Percentiles rank a stretch among this genome's conserved stretches.
phyloP scores from a whole-genome alignment of 2,329 filamentous ascomycete species.

The Colletotrichum endophyticum region DNA sequence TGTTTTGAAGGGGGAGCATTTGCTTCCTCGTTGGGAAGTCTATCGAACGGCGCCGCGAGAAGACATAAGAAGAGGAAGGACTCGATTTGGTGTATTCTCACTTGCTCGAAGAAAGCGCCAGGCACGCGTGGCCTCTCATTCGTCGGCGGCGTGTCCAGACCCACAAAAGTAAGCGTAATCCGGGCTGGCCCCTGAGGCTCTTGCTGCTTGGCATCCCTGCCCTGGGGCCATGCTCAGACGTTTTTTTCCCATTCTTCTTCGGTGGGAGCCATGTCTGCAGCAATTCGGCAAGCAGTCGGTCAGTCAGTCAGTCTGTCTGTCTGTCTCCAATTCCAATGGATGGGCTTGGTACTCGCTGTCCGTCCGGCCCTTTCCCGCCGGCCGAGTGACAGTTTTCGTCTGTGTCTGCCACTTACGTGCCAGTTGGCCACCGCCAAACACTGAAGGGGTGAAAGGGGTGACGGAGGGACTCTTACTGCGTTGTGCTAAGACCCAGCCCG shows the following conservation, averaged over 20 bases:
- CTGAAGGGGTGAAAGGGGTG: background rate
- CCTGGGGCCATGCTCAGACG: constrained; percentile 15
- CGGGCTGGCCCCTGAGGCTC: constrained; percentile 14
- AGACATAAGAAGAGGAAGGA: background rate
- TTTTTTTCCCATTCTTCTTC: background rate
- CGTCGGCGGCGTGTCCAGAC: background rate
- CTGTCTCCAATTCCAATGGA: background rate
- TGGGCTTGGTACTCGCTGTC: background rate
- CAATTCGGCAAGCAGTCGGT: background rate
- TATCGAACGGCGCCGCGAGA: background rate
- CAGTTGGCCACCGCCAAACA: background rate
- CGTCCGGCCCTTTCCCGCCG: background rate
- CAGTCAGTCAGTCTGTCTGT: no score
- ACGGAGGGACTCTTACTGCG: background rate
- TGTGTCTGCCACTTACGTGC: background rate
- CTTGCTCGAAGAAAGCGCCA: background rate
- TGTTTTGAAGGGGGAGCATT: background rate
- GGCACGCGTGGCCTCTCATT: background rate
- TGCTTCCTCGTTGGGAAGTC: background rate
- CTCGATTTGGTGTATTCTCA: background rate
- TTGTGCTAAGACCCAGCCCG: background rate
- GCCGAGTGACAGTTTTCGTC: background rate
- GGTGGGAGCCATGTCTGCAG: background rate
- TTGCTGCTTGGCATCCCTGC: constrained; percentile 15
- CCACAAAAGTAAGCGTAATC: constrained; percentile 1